Conservation (phyloP, 176 grass and related monocot species). For the Triticum turgidum region DNA sequence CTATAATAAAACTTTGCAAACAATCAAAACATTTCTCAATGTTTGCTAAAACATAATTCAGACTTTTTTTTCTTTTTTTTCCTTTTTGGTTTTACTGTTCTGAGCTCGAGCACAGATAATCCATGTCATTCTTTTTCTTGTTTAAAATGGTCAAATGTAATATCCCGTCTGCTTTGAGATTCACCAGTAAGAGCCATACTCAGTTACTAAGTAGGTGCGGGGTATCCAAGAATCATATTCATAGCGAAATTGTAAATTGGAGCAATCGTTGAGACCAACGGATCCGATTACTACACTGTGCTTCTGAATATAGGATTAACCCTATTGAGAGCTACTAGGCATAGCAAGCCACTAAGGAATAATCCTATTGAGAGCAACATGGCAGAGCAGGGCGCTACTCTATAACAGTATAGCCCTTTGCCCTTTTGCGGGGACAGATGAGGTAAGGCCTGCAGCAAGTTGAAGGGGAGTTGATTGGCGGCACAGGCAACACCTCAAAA, state of each 20-base stretch:
- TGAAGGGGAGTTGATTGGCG: conserved; percentile 31
- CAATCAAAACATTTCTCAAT: no score
- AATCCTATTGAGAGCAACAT: not conserved
- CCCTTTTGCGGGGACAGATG: not conserved
- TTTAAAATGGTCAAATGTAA: not conserved
- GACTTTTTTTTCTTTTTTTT: no score
- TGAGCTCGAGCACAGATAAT: no score
- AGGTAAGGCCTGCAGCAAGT: conserved; percentile 25
- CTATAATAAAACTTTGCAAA: no score
- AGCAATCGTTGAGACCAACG: no score
- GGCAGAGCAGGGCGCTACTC: not conserved
- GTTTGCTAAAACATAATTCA: no score
- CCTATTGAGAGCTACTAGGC: not conserved
- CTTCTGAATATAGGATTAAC: not conserved
- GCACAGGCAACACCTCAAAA: conserved; percentile 31
- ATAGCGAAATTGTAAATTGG: not conserved
- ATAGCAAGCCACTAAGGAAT: not conserved
- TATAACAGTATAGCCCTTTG: not conserved
- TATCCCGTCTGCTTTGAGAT: not conserved
- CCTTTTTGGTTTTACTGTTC: no score
- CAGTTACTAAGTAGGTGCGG: not conserved
- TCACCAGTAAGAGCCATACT: no score
- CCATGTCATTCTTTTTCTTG: not conserved
- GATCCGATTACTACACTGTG: not conserved
- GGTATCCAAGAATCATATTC: not conserved